Conservation (phyloP, 305 asterid genomes). For the Plantago rigida region DNA sequence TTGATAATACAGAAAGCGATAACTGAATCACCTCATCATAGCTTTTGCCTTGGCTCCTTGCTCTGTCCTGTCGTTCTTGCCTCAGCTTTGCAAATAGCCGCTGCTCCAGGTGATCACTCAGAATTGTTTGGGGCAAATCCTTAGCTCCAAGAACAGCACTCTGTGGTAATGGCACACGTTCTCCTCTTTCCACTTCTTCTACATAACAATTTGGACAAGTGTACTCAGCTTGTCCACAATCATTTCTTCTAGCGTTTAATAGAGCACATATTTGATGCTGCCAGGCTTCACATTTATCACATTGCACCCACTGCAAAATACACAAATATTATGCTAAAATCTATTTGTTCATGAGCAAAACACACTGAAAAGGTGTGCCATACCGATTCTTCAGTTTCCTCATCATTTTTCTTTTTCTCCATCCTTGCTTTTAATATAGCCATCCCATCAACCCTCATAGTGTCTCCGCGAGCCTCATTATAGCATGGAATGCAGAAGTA, state of each 20-base stretch:
- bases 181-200: conserved; percentile 89
- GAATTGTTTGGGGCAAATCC: conserved; percentile 78
- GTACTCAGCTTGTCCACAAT: conserved; percentile 96
- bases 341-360: conserved; percentile 15
- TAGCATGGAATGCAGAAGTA: conserved; percentile 80
- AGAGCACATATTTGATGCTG: conserved; percentile 98
- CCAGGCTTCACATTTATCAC: conserved; percentile 99
- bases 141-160: conserved; percentile 95
- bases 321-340: conserved; percentile 24
- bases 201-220: conserved; percentile 96
- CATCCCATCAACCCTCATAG: conserved; percentile 58
- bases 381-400: conserved; percentile 97
- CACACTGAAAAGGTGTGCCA: conserved; percentile 20
- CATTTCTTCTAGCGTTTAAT: conserved; percentile 92
- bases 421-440: conserved; percentile 66
- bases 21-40: conserved; percentile 69
- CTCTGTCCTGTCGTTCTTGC: conserved; percentile 88
- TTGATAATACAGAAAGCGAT: conserved; percentile 20
- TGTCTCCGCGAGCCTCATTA: conserved; percentile 83
- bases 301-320: conserved; percentile 88
- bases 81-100: conserved; percentile 63
- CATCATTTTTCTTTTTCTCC: conserved; percentile 93
- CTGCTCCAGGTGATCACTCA: conserved; percentile 92
- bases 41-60: conserved; percentile 67
- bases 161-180: conserved; percentile 70